Evolutionary conservation across 2,329 filamentous ascomycete genomes (phyloP).

Genomic region (Corinectria fuckeliana): DNA sequence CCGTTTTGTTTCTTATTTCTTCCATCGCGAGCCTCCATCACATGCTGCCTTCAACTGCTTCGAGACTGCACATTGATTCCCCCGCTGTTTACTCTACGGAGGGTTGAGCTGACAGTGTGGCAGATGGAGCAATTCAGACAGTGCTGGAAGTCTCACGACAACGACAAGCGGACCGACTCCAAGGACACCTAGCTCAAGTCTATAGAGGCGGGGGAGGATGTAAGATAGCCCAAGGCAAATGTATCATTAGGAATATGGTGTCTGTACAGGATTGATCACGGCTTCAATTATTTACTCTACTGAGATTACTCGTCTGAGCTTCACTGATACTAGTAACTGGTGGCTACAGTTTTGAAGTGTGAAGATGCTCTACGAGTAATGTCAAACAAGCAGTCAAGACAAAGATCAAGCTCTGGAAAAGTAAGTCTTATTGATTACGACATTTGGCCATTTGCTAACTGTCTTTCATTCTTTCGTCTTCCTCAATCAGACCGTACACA

Average conservation of each 20-base stretch:
- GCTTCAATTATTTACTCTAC: not conserved
- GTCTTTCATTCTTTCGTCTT: not conserved
- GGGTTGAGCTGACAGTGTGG: conserved; percentile 18
- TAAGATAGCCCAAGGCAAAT: not conserved
- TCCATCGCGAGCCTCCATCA: not conserved
- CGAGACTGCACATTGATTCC: not conserved
- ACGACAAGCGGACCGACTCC: conserved; percentile 79
- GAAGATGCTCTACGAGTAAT: no score
- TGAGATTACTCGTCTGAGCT: not conserved
- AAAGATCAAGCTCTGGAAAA: no score
- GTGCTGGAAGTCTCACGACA: conserved; percentile 91
- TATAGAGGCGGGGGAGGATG: not conserved
- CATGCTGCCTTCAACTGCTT: not conserved
- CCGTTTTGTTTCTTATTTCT: no score
- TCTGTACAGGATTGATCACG: not conserved
- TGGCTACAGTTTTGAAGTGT: not conserved
- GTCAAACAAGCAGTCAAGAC: no score
- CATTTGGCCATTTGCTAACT: no score
- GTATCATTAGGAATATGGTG: not conserved
- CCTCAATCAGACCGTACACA: not conserved
- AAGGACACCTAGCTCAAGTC: conserved; percentile 63
- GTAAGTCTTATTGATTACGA: no score
- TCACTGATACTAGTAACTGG: not conserved
- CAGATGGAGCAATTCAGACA: conserved; percentile 90
- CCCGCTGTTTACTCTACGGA: not conserved